Evolutionary conservation across 306 rosid genomes (phyloP).

Genomic region (Gillenia trifoliata): DNA sequence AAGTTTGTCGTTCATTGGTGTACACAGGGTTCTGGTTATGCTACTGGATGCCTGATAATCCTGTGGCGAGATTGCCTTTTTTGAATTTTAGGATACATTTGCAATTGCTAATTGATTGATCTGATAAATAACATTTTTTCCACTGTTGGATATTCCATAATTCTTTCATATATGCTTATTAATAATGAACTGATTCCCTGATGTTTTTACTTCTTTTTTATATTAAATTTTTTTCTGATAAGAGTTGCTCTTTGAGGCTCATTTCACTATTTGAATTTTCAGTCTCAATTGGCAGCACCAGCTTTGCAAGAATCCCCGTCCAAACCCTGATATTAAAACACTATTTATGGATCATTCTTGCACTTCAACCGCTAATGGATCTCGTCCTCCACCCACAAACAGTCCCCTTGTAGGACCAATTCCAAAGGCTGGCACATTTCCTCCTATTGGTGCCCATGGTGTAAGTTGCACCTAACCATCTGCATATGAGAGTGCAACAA

Average conservation of each 20-base stretch:
- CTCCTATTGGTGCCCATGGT: constrained; percentile 43
- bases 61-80: neutral
- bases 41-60: neutral
- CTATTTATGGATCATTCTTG: constrained; percentile 47
- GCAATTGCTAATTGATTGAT: neutral
- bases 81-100: neutral
- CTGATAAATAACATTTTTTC: neutral
- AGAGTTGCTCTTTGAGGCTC: neutral
- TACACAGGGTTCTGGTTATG: neutral
- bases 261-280: constrained; percentile 14
- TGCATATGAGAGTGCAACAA: neutral
- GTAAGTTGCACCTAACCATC: constrained; percentile 25
- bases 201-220: neutral
- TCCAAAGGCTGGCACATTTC: constrained; percentile 44
- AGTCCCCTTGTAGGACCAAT: constrained; percentile 38
- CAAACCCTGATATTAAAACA: constrained; percentile 47
- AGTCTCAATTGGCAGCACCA: constrained; percentile 50
- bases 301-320: constrained; percentile 47
- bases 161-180: neutral
- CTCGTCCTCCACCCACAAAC: constrained; percentile 44
- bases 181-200: neutral
- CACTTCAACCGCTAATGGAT: constrained; percentile 33
- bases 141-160: neutral
- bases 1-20: neutral
- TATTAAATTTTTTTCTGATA: neutral